Conservation (phyloP, 129 eudicot species). For the Tanacetum coccineum region DNA sequence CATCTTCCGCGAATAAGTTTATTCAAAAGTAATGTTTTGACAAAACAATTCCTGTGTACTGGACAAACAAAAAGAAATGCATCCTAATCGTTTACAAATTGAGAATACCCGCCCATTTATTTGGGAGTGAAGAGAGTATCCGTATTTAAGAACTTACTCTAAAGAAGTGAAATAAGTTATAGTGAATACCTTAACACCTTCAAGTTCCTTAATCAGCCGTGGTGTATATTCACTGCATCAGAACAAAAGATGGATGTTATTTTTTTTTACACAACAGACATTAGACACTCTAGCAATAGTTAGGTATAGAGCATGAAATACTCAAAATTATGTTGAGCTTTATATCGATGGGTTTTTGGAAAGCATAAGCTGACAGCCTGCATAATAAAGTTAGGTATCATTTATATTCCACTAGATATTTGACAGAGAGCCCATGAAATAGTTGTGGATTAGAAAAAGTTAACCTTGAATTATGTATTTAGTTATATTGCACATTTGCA, state of each 20-base stretch:
- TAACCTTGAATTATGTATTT: neutral
- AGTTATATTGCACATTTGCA: neutral
- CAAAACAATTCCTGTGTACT: constrained; percentile 1
- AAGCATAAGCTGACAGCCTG: no score
- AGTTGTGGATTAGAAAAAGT: neutral
- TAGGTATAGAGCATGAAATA: neutral
- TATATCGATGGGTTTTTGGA: no score
- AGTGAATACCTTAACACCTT: constrained; percentile 66
- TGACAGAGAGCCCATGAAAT: neutral
- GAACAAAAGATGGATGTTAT: constrained; percentile 3
- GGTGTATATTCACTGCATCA: constrained; percentile 87
- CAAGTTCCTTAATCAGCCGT: constrained; percentile 82
- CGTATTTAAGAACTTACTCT: neutral
- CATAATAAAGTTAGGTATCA: no score
- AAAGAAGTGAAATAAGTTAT: neutral
- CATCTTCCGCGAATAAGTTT: neutral
- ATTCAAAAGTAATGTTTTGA: neutral
- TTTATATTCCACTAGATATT: constrained; percentile 1
- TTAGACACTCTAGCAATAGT: constrained; percentile 10
- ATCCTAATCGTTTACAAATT: neutral
- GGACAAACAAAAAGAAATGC: neutral
- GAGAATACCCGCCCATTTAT: neutral
- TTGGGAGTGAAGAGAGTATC: neutral
- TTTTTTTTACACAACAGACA: neutral
- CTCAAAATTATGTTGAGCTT: no score